Conservation (phyloP, 2,329 filamentous ascomycete genomes). For the Fusarium foetens region DNA sequence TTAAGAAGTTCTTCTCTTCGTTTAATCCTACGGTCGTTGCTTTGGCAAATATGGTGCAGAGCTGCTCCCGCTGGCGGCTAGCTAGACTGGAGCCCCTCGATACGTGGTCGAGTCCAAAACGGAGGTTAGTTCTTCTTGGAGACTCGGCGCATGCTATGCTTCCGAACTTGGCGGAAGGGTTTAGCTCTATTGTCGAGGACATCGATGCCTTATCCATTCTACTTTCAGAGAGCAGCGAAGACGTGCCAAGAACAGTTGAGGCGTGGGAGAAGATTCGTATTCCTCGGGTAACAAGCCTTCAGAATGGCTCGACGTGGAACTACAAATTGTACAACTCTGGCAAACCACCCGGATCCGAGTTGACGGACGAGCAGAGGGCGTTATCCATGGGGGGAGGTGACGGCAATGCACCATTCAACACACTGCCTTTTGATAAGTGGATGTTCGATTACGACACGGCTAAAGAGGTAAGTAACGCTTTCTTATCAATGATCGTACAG, state of each 20-base stretch:
- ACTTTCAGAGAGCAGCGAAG: not conserved
- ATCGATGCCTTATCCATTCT: not conserved
- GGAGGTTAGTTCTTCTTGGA: not conserved
- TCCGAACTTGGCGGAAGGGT: not conserved
- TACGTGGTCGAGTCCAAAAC: constrained; percentile 3
- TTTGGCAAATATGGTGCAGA: constrained; percentile 1
- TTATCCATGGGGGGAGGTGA: not conserved
- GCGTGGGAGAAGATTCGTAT: not conserved
- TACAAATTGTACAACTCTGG: not conserved
- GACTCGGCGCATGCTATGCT: not conserved
- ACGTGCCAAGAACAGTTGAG: not conserved
- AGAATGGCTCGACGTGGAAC: not conserved
- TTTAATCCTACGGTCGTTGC: not conserved
- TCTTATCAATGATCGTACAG: accelerated
- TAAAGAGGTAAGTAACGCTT: not conserved
- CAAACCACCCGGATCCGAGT: not conserved
- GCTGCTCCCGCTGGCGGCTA: constrained; percentile 1
- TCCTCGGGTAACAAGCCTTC: not conserved
- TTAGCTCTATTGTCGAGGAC: constrained; percentile 1
- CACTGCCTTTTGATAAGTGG: not conserved
- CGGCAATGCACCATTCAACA: not conserved
- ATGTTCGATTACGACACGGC: not conserved
- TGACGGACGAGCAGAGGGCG: not conserved
- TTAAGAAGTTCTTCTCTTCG: not conserved
- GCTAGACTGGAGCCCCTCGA: not conserved